phyloP scores from a whole-genome alignment of 129 eudicot species.

The Arctium minus region DNA sequence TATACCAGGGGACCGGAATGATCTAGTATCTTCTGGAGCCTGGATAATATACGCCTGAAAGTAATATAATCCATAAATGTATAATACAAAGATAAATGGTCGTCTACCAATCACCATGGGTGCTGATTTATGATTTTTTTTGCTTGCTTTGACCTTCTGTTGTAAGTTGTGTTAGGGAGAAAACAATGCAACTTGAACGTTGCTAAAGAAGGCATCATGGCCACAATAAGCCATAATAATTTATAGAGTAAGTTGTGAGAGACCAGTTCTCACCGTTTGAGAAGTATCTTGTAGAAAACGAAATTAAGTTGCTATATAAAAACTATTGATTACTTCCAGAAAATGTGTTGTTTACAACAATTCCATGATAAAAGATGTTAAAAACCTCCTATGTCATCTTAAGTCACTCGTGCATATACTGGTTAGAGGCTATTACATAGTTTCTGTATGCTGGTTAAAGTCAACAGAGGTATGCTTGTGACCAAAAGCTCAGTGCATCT shows the following conservation, averaged over 20 bases:
- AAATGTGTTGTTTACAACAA: not conserved
- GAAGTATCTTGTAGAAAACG: not conserved
- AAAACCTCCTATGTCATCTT: not conserved
- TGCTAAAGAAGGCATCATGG: constrained; percentile 1
- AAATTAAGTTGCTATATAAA: not conserved
- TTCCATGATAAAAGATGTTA: not conserved
- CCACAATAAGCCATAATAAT: not conserved
- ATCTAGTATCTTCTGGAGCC: not conserved
- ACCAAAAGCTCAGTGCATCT: not conserved
- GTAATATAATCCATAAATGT: constrained; percentile 1
- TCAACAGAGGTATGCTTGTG: not conserved
- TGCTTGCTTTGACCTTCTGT: not conserved
- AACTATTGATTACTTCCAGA: not conserved
- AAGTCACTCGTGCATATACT: not conserved
- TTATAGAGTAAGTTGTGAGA: not conserved
- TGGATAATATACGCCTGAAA: not conserved
- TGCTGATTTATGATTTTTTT: constrained; percentile 1
- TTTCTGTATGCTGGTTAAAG: constrained; percentile 4
- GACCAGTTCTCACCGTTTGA: not conserved
- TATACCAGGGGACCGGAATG: constrained; percentile 6
- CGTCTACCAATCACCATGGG: not conserved
- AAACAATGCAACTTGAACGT: not conserved
- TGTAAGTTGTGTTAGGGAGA: constrained; percentile 5
- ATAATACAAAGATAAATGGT: not conserved
- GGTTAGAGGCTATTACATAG: not conserved